phyloP scores from a whole-genome alignment of 139 green algal species.

The Chlorella sp. region DNA sequence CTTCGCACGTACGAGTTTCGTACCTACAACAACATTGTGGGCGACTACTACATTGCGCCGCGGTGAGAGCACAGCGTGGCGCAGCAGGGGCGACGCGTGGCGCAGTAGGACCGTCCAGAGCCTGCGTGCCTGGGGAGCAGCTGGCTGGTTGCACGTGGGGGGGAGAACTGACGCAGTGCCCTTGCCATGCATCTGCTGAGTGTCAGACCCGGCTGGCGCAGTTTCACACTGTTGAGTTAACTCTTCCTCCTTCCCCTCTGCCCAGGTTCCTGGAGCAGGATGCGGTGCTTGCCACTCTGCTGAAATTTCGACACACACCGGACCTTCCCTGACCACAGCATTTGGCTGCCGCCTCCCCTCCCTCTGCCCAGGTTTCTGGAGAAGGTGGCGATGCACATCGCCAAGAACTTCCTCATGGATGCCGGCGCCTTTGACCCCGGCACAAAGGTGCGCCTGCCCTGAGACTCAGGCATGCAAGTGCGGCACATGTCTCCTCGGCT shows the following conservation, averaged over 20 bases:
- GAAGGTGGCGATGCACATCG: conserved; percentile 77
- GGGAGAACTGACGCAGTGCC: too few relatives aligned
- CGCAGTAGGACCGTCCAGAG: not conserved
- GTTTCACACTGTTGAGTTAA: too few relatives aligned
- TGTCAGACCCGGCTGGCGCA: too few relatives aligned
- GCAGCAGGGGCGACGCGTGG: not conserved
- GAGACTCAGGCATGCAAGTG: too few relatives aligned
- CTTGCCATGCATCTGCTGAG: too few relatives aligned
- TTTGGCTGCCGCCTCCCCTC: not conserved
- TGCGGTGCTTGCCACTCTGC: too few relatives aligned
- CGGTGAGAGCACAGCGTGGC: not conserved
- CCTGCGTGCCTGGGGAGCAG: too few relatives aligned
- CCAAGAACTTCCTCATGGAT: conserved; percentile 88
- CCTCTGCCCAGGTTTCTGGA: conserved; percentile 70
- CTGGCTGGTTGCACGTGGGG: too few relatives aligned
- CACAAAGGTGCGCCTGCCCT: conserved; percentile 40
- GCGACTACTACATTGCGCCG: conserved; percentile 89
- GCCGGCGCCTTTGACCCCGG: conserved; percentile 49
- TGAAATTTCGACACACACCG: too few relatives aligned
- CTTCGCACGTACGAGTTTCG: conserved; percentile 72
- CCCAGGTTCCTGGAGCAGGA: too few relatives aligned
- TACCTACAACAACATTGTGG: conserved; percentile 75
- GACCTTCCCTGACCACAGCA: too few relatives aligned
- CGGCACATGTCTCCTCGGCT: too few relatives aligned
- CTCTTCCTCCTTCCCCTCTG: not conserved